phyloP scores from a whole-genome alignment of 2,329 filamentous ascomycete genomes.

The Ceratocystis albifundus region DNA sequence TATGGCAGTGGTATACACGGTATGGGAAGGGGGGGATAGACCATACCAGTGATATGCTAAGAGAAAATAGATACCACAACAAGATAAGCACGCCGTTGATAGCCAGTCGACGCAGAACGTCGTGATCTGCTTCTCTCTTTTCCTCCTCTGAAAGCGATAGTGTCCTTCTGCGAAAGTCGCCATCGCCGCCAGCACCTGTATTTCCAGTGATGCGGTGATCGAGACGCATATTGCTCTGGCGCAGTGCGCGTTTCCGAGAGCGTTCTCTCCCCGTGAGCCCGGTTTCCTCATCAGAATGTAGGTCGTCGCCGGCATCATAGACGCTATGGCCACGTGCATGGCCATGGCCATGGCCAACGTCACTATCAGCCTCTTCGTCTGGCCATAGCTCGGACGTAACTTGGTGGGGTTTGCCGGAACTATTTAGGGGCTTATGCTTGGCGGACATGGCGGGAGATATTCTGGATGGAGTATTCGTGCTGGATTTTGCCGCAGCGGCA shows the following conservation, averaged over 20 bases:
- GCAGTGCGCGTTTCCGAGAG: slow-evolving; percentile 53
- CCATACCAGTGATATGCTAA: slow-evolving; percentile 81
- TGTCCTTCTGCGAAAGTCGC: slow-evolving; percentile 25
- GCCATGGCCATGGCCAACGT: slow-evolving; percentile 35
- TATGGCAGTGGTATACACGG: too few relatives aligned
- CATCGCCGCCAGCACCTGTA: not conserved
- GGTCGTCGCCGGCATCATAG: slow-evolving; percentile 53
- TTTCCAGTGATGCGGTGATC: slow-evolving; percentile 52
- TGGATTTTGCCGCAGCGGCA: not conserved
- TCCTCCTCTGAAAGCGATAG: slow-evolving; percentile 54
- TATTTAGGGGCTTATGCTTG: not conserved
- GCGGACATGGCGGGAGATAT: not conserved
- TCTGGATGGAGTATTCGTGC: not conserved
- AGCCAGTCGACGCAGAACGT: slow-evolving; percentile 54
- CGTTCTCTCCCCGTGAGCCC: slow-evolving; percentile 67
- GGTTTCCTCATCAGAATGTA: slow-evolving; percentile 80
- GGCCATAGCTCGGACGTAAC: slow-evolving; percentile 23
- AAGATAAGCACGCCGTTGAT: slow-evolving; percentile 73
- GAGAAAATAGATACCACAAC: slow-evolving; percentile 82
- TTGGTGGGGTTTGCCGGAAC: not conserved
- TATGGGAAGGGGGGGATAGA: not conserved
- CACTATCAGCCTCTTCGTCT: slow-evolving; percentile 29
- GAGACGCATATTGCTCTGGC: slow-evolving; percentile 54
- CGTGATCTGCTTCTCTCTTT: slow-evolving; percentile 63
- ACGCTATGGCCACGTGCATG: not conserved